Evolutionary conservation across 768 basidiomycete genomes (phyloP), one percentile per base, ranked within the genome.

Genomic region (Boletus rubescentipes): DNA sequence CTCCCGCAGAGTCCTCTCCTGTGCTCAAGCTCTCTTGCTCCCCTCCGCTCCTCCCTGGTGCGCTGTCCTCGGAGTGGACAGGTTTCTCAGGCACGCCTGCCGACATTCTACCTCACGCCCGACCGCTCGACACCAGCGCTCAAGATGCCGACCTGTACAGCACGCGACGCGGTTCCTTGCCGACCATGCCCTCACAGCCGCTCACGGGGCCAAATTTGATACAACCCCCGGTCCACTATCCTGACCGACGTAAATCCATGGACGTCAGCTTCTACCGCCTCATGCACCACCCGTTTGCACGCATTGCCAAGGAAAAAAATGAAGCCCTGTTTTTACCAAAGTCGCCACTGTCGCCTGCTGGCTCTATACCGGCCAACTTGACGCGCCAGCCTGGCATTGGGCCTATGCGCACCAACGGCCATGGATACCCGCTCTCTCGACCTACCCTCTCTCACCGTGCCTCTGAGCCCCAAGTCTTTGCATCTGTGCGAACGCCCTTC

Each of bases 91-190:
- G 69, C 46, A 71, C 58, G 0, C 55, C 55, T n/a, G 37, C 44
- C n/a, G 66, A 66, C 5, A 23, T 66, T 31, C 58, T 60, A 43
- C 61, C 61, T 39, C 65, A 64, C 51, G 16, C 63, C 45, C 71
- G 57, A 58, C 65, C 35, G 47, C 62, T 61, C 32, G 62, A 62
- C 20, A 36, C 53, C 49, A 62, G 32, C 49, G 51, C 49, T 49
- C 60, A 66, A 61, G 62, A 73, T 63, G 51, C 63, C 58, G 66
- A 73, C 63, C 51, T 72, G 59, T 59, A 72, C 66, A 73, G 56
- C 64, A 58, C 58, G 50, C 68, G 84, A 52, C 79, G 85, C 32
- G 80, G 82, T 16, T 86, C 84, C 4, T 73, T 85, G 31, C 85
- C 84, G 29, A 72, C 69, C 18, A 67, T 70, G 61, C 61, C 67